A percentile compares a stretch with the other conserved stretches of the same genome.
Conservation (phyloP, 306 rosid genomes). For the Quercus rubra region DNA sequence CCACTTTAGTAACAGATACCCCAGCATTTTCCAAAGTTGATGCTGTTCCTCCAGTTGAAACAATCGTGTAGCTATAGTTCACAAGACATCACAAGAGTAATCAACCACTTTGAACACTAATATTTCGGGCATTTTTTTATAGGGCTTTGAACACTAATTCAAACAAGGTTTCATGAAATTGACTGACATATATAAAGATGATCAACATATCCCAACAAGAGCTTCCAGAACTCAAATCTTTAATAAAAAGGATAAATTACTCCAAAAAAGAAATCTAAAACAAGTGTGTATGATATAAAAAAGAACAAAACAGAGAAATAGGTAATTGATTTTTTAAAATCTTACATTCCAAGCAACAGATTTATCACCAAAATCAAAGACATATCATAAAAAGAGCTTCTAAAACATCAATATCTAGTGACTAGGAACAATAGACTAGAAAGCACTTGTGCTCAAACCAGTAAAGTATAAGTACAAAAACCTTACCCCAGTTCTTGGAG, state of each 20-base stretch:
- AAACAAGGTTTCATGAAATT: background rate
- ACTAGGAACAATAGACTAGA: background rate
- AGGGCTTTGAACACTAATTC: background rate
- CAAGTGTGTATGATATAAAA: background rate
- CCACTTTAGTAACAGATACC: constrained; percentile 81
- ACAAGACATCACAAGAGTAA: background rate
- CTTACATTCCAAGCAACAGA: background rate
- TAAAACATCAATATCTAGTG: background rate
- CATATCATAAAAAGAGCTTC: background rate
- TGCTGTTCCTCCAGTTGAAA: constrained; percentile 98
- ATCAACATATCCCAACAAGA: background rate
- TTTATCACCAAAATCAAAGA: background rate
- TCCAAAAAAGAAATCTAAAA: background rate
- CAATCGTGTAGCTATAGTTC: constrained; percentile 64
- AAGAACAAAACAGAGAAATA: background rate
- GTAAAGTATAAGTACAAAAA: background rate
- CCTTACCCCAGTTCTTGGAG: constrained; percentile 76
- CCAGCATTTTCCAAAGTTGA: constrained; percentile 77
- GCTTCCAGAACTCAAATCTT: background rate
- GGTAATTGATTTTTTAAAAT: background rate
- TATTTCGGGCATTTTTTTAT: background rate
- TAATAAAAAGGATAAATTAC: background rate
- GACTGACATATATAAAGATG: background rate
- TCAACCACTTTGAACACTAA: background rate
- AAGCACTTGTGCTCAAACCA: background rate